Base-by-base conservation (phyloP, 164 flowering plant species). In the Magnolia sinica region DNA sequence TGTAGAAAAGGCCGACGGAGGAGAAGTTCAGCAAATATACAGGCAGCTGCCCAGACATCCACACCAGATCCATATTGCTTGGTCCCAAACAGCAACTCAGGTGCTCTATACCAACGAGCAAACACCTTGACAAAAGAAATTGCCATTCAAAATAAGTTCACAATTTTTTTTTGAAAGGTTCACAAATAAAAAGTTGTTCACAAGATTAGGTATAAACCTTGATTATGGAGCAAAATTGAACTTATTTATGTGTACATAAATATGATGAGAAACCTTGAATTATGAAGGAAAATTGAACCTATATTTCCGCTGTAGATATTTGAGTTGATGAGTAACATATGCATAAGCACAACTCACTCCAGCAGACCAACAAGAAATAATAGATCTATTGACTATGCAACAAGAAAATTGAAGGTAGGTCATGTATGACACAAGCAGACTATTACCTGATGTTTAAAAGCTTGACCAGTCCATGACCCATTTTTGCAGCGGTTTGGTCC, bases 91-190 rank as follows among this genome's bases (percentile, higher is more conserved):
- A 96, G 80, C 73, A 96, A 83, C 83, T 96, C 99, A 67, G 99
- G 99, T 79, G 99, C 94, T 83, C 99, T 91, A 79, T 96, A 94
- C 99, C 98, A 96, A 72, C 94, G 87, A 77, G 98, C 97, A 87
- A 96, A 96, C 22, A 96, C 99, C 99, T 94, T 74, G 52, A 67
- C 55, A 73, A 37, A 73, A 75, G 64, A 23, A 76, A 71, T 73
- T 58, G 50, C 45, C 27, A 55, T 52, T 51, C 13, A 76, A 69
- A n/a, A 37, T 31, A 63, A 18, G 52, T 50, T 8, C 3, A 55
- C 19, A 55, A 55, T 11, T 55, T 55, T 55, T 55, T 8, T 11
- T 11, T 55, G 13, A 72, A 6, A 72, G 51, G 63, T 37, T 37
- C 45, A 63, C 50, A 63, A 63, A 45, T 65, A 10, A 29, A 61